A percentile compares a stretch with the other conserved stretches of the same genome.
Evolutionary conservation across 2,329 filamentous ascomycete species (phyloP).

Genomic region (Mycogone perniciosa): DNA sequence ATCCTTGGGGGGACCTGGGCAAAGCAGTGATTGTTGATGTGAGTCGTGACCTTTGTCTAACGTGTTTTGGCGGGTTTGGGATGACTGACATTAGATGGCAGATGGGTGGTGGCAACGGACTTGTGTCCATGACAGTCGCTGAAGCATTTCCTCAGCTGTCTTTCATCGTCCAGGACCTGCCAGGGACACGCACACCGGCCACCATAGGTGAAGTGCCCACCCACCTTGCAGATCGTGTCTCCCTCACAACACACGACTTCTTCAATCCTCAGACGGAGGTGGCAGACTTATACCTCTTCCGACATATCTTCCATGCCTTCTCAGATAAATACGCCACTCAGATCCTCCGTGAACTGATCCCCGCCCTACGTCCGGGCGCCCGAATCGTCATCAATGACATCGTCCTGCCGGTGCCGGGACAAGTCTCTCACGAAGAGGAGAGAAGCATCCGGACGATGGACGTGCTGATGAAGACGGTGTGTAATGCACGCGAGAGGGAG

Average conservation of each 20-base stretch:
- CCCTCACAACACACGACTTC: constrained; percentile 44
- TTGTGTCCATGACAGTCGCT: constrained; percentile 19
- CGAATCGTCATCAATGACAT: constrained; percentile 34
- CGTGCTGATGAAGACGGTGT: constrained; percentile 39
- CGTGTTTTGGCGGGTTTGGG: background rate
- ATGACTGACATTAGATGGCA: constrained; percentile 2
- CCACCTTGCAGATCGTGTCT: constrained; percentile 29
- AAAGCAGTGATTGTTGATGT: constrained; percentile 23
- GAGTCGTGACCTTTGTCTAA: constrained; percentile 6
- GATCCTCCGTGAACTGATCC: constrained; percentile 40
- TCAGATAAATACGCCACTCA: constrained; percentile 39
- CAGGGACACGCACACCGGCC: constrained; percentile 32
- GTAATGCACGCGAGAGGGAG: constrained; percentile 41
- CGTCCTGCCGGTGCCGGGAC: constrained; percentile 28
- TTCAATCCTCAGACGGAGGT: constrained; percentile 43
- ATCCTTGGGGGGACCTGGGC: constrained; percentile 20
- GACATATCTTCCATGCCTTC: constrained; percentile 52
- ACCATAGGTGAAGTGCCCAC: constrained; percentile 25
- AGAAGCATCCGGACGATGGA: constrained; percentile 37
- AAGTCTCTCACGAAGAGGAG: constrained; percentile 29
- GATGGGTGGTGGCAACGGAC: constrained; percentile 23
- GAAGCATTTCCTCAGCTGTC: constrained; percentile 18
- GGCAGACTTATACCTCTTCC: constrained; percentile 48
- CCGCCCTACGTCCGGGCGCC: constrained; percentile 43
- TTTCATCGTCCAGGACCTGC: constrained; percentile 47